Evolutionary conservation across 2,329 filamentous ascomycete genomes (phyloP), one percentile per base, ranked within the genome.

Genomic region (Fonsecaea erecta): DNA sequence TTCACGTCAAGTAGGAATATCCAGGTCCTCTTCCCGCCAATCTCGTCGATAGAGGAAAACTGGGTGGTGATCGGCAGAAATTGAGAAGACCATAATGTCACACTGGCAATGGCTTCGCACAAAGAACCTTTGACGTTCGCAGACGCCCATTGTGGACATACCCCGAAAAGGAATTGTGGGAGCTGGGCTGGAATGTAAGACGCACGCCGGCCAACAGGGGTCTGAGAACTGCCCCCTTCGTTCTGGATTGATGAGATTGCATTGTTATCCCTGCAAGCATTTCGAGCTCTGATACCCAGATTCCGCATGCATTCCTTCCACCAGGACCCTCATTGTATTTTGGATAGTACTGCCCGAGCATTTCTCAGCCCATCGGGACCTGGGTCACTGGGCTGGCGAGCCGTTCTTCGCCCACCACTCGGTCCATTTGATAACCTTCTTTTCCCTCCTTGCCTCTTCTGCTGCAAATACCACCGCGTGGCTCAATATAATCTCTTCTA

Each of bases 391-490:
- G 8, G 37, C 32, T n/a, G 24, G 32, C 34, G 59, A 35, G 11
- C 63, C 57, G 26, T 65, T 63, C 34, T 43, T 65, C 18, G 35
- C 26, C 60, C 92, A 97, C 91, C 92, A 97, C 53, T 83, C 77
- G 51, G 79, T 78, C 88, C 91, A 97, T 70, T 90, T 84, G 3
- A 98, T 79, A 7, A 95, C 88, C 74, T 84, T 88, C 73, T 85
- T 86, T 57, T 84, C 83, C 56, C 81, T 82, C 73, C 94, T 85
- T 4, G 94, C 92, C 72, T 96, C 90, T 78, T 98, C 95, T 0
- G 94, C 95, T 26, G 92, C 93, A 81, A 97, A 99, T 0, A 97
- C 94, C 78, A 95, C 86, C 1, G 91, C 93, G 79, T 98, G 95
- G 73, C 92, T 96, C 55, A 90, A 84, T n/a, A 98, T 84, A 1